Base-by-base conservation (phyloP, 495 filamentous ascomycete species). In the Penicillium pulvis region DNA sequence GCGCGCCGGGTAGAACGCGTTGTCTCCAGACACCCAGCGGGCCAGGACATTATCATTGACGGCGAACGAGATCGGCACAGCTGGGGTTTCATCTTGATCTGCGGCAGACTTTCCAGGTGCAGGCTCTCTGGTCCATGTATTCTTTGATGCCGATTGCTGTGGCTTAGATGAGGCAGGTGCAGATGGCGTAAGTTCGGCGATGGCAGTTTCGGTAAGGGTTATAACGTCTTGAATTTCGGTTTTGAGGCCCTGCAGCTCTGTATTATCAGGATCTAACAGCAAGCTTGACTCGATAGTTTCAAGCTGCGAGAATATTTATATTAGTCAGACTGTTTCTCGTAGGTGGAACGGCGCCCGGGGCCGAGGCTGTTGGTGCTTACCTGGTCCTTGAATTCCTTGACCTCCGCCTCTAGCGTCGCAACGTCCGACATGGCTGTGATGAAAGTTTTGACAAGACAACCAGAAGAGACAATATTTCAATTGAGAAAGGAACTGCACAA, bases 11-110 rank as follows among this genome's bases (percentile, higher is more conserved):
- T 98, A 98, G 80, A 93, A 96, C 8, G 82, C 81, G 66, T 90
- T 90, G 71, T 98, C 94, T 43, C 91, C 93, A 4, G 90, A 89
- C 35, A 88, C 77, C 92, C 92, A 98, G 70, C 90, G 90, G 24
- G 93, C 94, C 70, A 95, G 79, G 39, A 97, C 90, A 31, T 79
- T 87, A 67, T 98, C 94, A 66, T 97, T 97, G 59, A 97, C 91
- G 51, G 89, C 83, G 71, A 92, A 96, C 3, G 81, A 82, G 0
- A 33, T 75, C 0, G 68, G 65, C 43, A 81, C 61, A 26, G 77
- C 68, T 51, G 46, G n/a, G 4, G 53, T n/a, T 11, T 85, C 79
- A 23, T 76, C 76, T 8, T 66, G 64, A 36, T 82, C 77, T 47
- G 70, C 60, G 28, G 70, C 65, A 19, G 78, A 69, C 58, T 74